Conservation (phyloP, 495 filamentous ascomycete genomes). For the Penicilliopsis zonata region DNA sequence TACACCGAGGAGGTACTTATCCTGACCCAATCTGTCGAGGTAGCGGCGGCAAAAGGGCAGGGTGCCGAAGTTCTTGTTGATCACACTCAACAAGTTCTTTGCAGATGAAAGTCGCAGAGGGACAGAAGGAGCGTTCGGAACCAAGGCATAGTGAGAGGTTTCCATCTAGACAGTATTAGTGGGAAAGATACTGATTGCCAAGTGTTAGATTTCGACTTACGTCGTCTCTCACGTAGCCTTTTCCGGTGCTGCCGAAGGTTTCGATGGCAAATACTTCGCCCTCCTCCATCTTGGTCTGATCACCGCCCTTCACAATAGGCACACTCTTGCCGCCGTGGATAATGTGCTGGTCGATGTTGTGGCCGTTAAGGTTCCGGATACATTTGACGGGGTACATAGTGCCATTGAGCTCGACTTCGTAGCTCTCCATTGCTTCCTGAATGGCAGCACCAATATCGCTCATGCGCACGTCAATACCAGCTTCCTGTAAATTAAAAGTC, state of each 20-base stretch:
- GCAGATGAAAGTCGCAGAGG: slow-evolving; percentile 61
- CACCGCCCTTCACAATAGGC: slow-evolving; percentile 72
- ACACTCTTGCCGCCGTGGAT: slow-evolving; percentile 88
- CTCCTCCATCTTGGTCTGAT: slow-evolving; percentile 87
- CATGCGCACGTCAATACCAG: slow-evolving; percentile 71
- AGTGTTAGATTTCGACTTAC: slow-evolving; percentile 25
- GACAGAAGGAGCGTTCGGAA: slow-evolving; percentile 51
- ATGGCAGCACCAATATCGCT: slow-evolving; percentile 66
- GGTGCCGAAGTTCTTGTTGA: slow-evolving; percentile 88
- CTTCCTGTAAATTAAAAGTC: slow-evolving; percentile 33
- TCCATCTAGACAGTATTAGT: slow-evolving; percentile 34
- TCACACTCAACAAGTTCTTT: slow-evolving; percentile 70
- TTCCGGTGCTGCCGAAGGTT: slow-evolving; percentile 88
- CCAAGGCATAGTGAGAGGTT: slow-evolving; percentile 65
- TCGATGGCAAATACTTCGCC: slow-evolving; percentile 89
- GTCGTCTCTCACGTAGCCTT: slow-evolving; percentile 72
- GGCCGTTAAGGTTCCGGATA: slow-evolving; percentile 81
- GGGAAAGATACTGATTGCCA: background rate
- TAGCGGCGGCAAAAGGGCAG: slow-evolving; percentile 79
- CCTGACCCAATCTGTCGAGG: slow-evolving; percentile 72
- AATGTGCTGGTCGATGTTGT: slow-evolving; percentile 73
- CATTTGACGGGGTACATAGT: slow-evolving; percentile 70
- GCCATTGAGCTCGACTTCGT: slow-evolving; percentile 69
- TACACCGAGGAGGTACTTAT: slow-evolving; percentile 79
- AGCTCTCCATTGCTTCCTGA: slow-evolving; percentile 84